Evolutionary conservation across 2,329 filamentous ascomycete genomes (phyloP).

Genomic region (Aspergillus hortae): DNA sequence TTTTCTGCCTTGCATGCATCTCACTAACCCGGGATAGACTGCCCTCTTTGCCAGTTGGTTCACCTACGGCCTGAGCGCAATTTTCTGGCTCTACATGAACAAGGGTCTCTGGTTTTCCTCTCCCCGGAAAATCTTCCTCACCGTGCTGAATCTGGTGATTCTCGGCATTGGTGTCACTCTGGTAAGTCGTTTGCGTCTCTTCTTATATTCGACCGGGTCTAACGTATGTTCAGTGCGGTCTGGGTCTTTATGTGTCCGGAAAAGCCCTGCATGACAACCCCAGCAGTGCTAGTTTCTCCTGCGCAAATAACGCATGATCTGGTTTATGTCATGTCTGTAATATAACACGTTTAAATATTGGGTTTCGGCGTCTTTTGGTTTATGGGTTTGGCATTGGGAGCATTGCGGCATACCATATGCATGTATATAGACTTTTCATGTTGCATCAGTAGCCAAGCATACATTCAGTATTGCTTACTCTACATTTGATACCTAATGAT

Average conservation of each 20-base stretch:
- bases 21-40: constrained; percentile 24
- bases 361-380: not conserved
- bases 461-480: not conserved
- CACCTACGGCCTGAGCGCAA: constrained; percentile 44
- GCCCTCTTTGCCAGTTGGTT: constrained; percentile 67
- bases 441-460: not conserved
- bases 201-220: not conserved
- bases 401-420: not conserved
- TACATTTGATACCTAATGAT: no score
- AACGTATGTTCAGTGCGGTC: constrained; percentile 21
- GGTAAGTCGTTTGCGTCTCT: constrained; percentile 11
- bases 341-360: not conserved
- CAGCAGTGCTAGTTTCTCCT: constrained; percentile 30
- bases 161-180: constrained; percentile 21
- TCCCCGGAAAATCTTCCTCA: constrained; percentile 27
- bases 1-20: not conserved
- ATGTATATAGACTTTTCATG: constrained; percentile 5
- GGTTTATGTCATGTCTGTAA: not conserved
- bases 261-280: constrained; percentile 33
- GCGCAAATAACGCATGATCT: constrained; percentile 24
- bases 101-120: constrained; percentile 29
- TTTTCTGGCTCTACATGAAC: constrained; percentile 39
- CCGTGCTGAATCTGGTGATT: constrained; percentile 21
- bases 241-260: constrained; percentile 34
- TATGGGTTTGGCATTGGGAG: not conserved